Conservation (phyloP, 768 basidiomycete species). For the Hygrophorus russula region DNA sequence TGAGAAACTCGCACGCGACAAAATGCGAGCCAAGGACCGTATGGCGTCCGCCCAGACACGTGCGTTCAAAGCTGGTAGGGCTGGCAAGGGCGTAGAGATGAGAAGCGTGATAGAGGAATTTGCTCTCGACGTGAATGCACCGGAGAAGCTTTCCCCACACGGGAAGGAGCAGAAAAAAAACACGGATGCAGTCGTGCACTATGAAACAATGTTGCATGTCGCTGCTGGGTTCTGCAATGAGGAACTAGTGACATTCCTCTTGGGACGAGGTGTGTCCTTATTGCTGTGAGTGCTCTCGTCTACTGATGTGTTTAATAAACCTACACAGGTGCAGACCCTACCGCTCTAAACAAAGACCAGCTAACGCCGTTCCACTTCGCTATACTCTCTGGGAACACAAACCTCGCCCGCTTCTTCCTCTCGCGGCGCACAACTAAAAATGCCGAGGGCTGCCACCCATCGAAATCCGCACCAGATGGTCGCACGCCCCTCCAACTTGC, state of each 20-base stretch:
- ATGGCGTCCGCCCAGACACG: constrained; percentile 15
- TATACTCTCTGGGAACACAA: constrained; percentile 21
- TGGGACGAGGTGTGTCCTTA: constrained; percentile 21
- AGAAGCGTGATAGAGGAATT: constrained; percentile 16
- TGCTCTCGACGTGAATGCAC: constrained; percentile 21
- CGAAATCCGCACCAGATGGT: constrained; percentile 21
- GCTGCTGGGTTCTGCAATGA: constrained; percentile 23
- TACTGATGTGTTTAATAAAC: background rate
- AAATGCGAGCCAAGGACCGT: constrained; percentile 14
- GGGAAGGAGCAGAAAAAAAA: constrained; percentile 11
- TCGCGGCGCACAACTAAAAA: constrained; percentile 17
- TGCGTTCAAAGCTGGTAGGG: constrained; percentile 17
- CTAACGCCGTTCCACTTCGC: constrained; percentile 25
- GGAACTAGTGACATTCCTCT: constrained; percentile 19
- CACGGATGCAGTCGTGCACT: constrained; percentile 12
- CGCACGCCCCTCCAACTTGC: constrained; percentile 26
- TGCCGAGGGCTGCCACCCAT: constrained; percentile 23
- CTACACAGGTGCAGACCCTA: constrained; percentile 19
- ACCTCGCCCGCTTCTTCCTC: constrained; percentile 21
- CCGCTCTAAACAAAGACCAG: constrained; percentile 18
- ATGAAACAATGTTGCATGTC: constrained; percentile 24
- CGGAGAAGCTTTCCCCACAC: constrained; percentile 17
- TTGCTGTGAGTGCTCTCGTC: background rate
- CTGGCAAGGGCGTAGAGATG: constrained; percentile 15
- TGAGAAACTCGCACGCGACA: constrained; percentile 14